Conservation (phyloP, 441 rosid species). For the Gossypium schwendimanii region DNA sequence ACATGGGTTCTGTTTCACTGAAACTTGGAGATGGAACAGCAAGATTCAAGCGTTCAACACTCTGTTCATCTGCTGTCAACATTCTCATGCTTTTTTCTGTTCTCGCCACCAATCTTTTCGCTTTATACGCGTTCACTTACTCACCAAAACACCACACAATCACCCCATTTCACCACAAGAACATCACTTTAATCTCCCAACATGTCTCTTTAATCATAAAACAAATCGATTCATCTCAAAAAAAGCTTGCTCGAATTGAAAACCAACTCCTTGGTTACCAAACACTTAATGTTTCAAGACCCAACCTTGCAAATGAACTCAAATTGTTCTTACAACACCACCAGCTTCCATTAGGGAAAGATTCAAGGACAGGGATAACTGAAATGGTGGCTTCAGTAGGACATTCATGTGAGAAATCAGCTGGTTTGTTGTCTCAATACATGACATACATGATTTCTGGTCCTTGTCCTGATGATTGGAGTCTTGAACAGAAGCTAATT, state of each 20-base stretch:
- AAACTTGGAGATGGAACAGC: conserved; percentile 17
- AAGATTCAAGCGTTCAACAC: conserved; percentile 61
- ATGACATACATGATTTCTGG: conserved; percentile 69
- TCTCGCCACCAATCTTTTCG: conserved; percentile 77
- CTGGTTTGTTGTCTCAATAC: conserved; percentile 73
- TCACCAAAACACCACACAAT: conserved; percentile 29
- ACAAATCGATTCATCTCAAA: conserved; percentile 85
- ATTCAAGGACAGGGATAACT: conserved; percentile 87
- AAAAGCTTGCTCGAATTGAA: conserved; percentile 79
- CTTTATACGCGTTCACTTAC: conserved; percentile 79
- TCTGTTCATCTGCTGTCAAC: conserved; percentile 77
- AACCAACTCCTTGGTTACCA: conserved; percentile 77
- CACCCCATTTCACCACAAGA: conserved; percentile 32
- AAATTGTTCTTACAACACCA: conserved; percentile 68
- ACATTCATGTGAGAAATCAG: conserved; percentile 73
- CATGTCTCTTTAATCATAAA: conserved; percentile 71
- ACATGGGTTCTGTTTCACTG: conserved; percentile 15
- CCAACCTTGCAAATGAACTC: conserved; percentile 78
- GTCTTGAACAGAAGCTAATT: conserved; percentile 80
- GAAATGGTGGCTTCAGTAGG: conserved; percentile 95
- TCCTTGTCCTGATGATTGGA: conserved; percentile 91
- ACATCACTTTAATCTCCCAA: conserved; percentile 75
- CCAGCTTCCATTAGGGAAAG: conserved; percentile 88
- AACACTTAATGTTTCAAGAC: conserved; percentile 69
- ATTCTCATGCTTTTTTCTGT: conserved; percentile 90